Base-by-base conservation (phyloP, 805 yeast species). In the Saturnispora bothae region DNA sequence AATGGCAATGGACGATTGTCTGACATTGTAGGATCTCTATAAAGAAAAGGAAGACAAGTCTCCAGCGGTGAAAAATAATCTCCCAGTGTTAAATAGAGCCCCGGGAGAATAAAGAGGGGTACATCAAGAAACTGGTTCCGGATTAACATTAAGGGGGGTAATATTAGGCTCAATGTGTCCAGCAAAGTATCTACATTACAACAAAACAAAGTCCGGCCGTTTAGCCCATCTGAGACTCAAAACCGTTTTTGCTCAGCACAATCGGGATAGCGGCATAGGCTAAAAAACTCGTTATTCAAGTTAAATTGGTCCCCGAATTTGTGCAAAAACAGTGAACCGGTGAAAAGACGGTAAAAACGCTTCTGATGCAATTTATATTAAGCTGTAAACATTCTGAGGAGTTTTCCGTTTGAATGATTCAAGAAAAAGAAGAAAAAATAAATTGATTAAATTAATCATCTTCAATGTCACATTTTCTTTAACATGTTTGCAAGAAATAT, bases 1-100 rank as follows among this genome's bases (percentile, higher is more conserved):
- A 92, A 92, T 27, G 97, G 96, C 51, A 89, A 65, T n/a, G 83
- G 75, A 60, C 48, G 48, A 28, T 40, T 39, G 36, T 45, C 48
- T 4, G 18, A 15, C 39, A 36, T 36, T 17, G 28, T 20, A 7
- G 10, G 15, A 19, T 8, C 15, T 27, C 12, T 6, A 22, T 22
- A 16, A 5, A 12, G 31, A 28, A 33, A 20, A 33, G 23, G 16
- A 33, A 17, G 20, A 22, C 25, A 7, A 22, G 10, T 22, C 10
- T 22, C 25, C 10, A 6, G 9, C 9, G 25, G 25, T 22, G 25
- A 22, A 22, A 22, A 22, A 22, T n/a, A n/a, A n/a, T n/a, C n/a
- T n/a, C n/a, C n/a, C n/a, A n/a, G n/a, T n/a, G n/a, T n/a, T n/a
- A n/a, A n/a, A n/a, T n/a, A n/a, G n/a, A n/a, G n/a, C n/a, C n/a